Evolutionary conservation across 2,329 filamentous ascomycete genomes (phyloP).

Genomic region (Cryphonectria carpinicola): DNA sequence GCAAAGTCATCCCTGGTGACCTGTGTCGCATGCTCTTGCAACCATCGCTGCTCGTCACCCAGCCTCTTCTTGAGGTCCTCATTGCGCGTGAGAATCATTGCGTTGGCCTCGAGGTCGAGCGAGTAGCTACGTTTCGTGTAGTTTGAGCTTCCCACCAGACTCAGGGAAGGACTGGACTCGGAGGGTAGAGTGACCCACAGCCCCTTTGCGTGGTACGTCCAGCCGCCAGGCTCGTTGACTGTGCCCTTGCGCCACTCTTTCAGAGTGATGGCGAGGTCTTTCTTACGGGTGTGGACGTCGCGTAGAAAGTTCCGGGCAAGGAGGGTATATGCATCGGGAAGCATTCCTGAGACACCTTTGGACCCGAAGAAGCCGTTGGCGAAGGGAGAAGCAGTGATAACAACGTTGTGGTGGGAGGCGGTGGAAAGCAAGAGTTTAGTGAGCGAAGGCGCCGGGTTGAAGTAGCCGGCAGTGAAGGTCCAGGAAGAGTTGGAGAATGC

Average conservation of each 20-base stretch:
- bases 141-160: constrained; percentile 88
- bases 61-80: constrained; percentile 71
- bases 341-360: constrained; percentile 82
- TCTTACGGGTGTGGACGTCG: constrained; percentile 50
- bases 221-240: constrained; percentile 79
- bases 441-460: constrained; percentile 89
- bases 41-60: constrained; percentile 78
- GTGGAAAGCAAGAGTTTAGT: constrained; percentile 79
- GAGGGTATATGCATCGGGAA: constrained; percentile 90
- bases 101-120: constrained; percentile 88
- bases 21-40: constrained; percentile 72
- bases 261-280: constrained; percentile 65
- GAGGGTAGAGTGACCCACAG: constrained; percentile 81
- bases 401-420: constrained; percentile 70
- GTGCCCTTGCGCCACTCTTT: constrained; percentile 88
- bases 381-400: constrained; percentile 89
- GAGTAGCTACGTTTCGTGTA: constrained; percentile 95
- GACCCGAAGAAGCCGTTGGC: constrained; percentile 96
- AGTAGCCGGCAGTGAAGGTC: constrained; percentile 98
- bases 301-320: constrained; percentile 82
- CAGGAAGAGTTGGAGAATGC: constrained; percentile 73
- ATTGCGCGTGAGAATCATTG: constrained; percentile 81
- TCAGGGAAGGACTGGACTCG: constrained; percentile 72
- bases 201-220: constrained; percentile 98
- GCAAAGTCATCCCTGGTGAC: constrained; percentile 80